Evolutionary conservation across 257 asterid species (phyloP), one percentile per base, ranked within the genome.

Genomic region (Anisodus acutangulus): DNA sequence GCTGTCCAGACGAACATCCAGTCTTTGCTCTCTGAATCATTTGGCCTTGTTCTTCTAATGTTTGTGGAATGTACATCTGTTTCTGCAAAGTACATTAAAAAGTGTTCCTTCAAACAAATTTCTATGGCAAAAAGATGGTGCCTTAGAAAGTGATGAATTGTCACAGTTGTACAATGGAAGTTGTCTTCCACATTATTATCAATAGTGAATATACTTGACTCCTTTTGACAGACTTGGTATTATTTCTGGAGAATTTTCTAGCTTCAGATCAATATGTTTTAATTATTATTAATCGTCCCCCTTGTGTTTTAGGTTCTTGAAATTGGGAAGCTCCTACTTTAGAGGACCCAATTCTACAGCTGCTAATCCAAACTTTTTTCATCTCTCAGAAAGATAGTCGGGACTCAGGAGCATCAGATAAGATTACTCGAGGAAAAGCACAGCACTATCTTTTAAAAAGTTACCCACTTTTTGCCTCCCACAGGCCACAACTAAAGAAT

Each of bases 11-110:
- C 19, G 1, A 78, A 26, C 49, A 51, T 31, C 82, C 81, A 57
- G 64, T 53, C 49, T 26, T 53, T 31, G 31, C 64, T 78, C 82
- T 31, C 82, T 78, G 82, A 53, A 78, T 78, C 82, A 15, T 78
- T 78, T 26, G 49, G 13, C 49, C 26, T 53, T 53, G 31, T 76
- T 76, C 81, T 51, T 22, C 81, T 31, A 53, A 15, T 78, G 63
- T 31, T 13, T 53, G 64, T 31, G 82, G 66, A 69, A 69, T 69
- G 31, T 69, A 69, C 35, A 16, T 39, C 78, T 41, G 78, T 69
- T 39, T 41, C 78, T 69, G 78, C 78, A 69, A 69, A 39, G 12
- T 51, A 68, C 78, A 68, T 68, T 26, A 68, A 76, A 76, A 51
- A 26, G 13, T 76, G 10, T 22, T 4, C 47, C 63, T 35, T 13